Evolutionary conservation across 2,329 filamentous ascomycete species (phyloP).

Genomic region (Fusarium nurragi): DNA sequence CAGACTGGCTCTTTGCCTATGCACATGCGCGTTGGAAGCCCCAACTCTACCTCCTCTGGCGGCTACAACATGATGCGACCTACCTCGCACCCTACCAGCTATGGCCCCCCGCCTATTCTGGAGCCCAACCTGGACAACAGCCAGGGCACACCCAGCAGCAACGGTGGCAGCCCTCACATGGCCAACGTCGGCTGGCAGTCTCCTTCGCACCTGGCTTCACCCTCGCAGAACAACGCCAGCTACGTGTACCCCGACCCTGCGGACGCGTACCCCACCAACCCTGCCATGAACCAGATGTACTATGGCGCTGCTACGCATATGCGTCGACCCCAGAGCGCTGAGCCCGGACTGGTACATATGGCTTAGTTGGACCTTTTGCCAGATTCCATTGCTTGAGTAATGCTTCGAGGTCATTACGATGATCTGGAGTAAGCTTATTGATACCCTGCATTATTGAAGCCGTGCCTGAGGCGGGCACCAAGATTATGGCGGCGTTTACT

Average conservation of each 20-base stretch:
- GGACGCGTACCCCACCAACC: slow-evolving; percentile 72
- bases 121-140: slow-evolving; percentile 86
- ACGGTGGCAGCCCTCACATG: slow-evolving; percentile 89
- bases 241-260: slow-evolving; percentile 83
- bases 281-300: slow-evolving; percentile 74
- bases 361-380: slow-evolving; percentile 45
- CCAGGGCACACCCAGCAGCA: slow-evolving; percentile 72
- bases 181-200: slow-evolving; percentile 84
- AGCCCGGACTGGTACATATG: slow-evolving; percentile 63
- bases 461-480: slow-evolving; percentile 22
- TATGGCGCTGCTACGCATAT: slow-evolving; percentile 72
- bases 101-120: slow-evolving; percentile 84
- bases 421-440: slow-evolving; percentile 23
- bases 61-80: slow-evolving; percentile 67
- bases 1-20: slow-evolving; percentile 81
- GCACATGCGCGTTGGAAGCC: slow-evolving; percentile 81
- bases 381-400: slow-evolving; percentile 20
- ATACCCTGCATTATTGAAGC: slow-evolving; percentile 41
- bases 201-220: slow-evolving; percentile 77
- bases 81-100: slow-evolving; percentile 86
- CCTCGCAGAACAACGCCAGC: slow-evolving; percentile 71
- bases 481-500: slow-evolving; percentile 32
- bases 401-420: slow-evolving; percentile 3
- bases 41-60: slow-evolving; percentile 72
- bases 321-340: slow-evolving; percentile 78